phyloP scores from a whole-genome alignment of 345 rosid species.

The Bruguiera sexangula region DNA sequence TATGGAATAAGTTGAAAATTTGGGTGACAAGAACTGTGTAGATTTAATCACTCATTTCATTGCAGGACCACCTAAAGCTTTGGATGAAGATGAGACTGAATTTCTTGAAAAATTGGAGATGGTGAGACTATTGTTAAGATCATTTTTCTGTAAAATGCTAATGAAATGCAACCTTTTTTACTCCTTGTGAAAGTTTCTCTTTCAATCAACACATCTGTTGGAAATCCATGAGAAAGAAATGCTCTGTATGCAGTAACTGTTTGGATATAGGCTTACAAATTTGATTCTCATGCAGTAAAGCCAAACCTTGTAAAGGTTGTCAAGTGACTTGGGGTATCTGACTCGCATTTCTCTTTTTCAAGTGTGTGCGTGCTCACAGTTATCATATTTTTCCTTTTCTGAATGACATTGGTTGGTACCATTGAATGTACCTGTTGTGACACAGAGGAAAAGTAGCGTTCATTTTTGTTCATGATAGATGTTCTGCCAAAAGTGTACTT shows the following conservation, averaged over 20 bases:
- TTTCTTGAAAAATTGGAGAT: conserved; percentile 76
- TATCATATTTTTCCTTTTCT: too few relatives aligned
- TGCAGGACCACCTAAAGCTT: conserved; percentile 93
- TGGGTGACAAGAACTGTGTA: not conserved
- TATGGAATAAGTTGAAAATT: not conserved
- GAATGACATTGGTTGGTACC: not conserved
- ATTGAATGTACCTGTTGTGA: not conserved
- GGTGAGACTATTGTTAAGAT: conserved; percentile 42
- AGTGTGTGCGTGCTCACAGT: too few relatives aligned
- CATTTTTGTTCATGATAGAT: not conserved
- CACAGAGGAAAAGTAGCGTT: not conserved
- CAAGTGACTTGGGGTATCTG: too few relatives aligned
- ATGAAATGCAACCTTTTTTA: not conserved
- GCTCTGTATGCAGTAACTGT: not conserved
- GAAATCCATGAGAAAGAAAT: not conserved
- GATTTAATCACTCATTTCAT: not conserved
- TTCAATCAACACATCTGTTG: not conserved
- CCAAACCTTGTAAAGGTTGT: too few relatives aligned
- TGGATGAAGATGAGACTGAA: conserved; percentile 97
- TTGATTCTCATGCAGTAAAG: too few relatives aligned
- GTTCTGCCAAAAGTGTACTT: not conserved
- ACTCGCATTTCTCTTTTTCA: too few relatives aligned
- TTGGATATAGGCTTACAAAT: not conserved
- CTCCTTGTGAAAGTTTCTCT: not conserved
- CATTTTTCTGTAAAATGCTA: conserved; percentile 4